Base-by-base conservation (phyloP, 768 basidiomycete genomes). In the Kwoniella dendrophila region DNA sequence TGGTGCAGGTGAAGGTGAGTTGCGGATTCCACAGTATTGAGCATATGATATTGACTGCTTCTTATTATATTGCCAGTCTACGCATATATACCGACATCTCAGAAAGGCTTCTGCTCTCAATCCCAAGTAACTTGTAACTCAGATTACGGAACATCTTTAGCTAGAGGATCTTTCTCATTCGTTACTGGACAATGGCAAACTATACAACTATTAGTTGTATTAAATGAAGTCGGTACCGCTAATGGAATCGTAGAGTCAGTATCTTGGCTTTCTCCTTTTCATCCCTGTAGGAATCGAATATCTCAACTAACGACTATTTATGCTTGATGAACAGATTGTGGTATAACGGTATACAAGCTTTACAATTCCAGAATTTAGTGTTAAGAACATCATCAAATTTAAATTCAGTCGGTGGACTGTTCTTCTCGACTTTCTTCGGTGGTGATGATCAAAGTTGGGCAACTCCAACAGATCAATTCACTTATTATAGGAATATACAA, bases 341-440 rank as follows among this genome's bases (percentile, higher is more conserved):
- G 53, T 70, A 86, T 80, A 89, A 92, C 71, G 86, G 88, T 70
- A 81, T 85, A 2, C 82, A 83, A 47, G 88, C 84, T 2, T 73
- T 90, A 14, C 80, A 83, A 44, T 85, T 89, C 73, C 73, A 81
- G 27, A 82, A 85, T 67, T 80, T 92, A 22, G 85, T 87, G 69
- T 83, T 90, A 59, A 86, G 91, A 26, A 82, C 82, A 24, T 81
- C 79, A 30, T 75, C 83, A 22, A 77, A 79, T 26, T 79, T 92
- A 26, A 74, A 80, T 8, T 66, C 65, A 20, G 83, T 85, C 8
- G 86, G 86, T 33, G 90, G 91, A 7, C 77, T 92, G 49, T 91
- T 85, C 80, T 89, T 92, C 78, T 91, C 90, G 86, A 90, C 89
- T 22, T 91, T 92, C 81, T 92, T 90, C 72, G 90, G 90, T 79